Evolutionary conservation across 305 asterid genomes (phyloP).

Genomic region (Petunia hybrid): DNA sequence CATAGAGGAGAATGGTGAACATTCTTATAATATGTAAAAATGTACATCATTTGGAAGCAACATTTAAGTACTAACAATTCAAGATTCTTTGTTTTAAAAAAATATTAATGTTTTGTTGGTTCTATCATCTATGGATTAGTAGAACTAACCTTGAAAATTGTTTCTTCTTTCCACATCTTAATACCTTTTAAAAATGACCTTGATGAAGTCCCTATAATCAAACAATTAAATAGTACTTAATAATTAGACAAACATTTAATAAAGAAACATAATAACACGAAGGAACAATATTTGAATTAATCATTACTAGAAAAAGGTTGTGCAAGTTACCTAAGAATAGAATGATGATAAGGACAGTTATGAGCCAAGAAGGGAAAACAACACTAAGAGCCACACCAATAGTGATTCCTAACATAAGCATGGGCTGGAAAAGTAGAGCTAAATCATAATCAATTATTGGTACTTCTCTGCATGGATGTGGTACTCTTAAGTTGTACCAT

Average conservation of each 20-base stretch:
- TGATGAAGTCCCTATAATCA: constrained; percentile 73
- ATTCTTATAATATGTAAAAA: too few species aligned
- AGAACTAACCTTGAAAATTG: constrained; percentile 63
- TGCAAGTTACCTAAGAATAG: constrained; percentile 70
- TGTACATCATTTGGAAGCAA: too few species aligned
- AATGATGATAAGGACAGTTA: constrained; percentile 79
- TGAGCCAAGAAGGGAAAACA: constrained; percentile 90
- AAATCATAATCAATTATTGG: constrained; percentile 83
- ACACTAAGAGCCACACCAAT: constrained; percentile 84
- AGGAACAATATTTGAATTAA: not conserved
- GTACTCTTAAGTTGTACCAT: constrained; percentile 90
- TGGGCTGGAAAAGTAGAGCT: constrained; percentile 87
- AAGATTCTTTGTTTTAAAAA: too few species aligned
- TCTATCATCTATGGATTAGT: too few species aligned
- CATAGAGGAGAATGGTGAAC: constrained; percentile 23
- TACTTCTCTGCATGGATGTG: constrained; percentile 88
- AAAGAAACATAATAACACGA: not conserved
- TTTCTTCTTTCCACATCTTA: constrained; percentile 95
- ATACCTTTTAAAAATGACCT: constrained; percentile 78
- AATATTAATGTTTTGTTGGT: too few species aligned
- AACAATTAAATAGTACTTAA: too few species aligned
- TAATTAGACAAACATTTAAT: not conserved
- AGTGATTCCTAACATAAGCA: constrained; percentile 93
- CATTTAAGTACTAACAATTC: constrained; percentile 35
- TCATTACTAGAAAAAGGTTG: not conserved